Evolutionary conservation across 2,329 filamentous ascomycete genomes (phyloP).

Genomic region (Chaetomiaceae sp.): DNA sequence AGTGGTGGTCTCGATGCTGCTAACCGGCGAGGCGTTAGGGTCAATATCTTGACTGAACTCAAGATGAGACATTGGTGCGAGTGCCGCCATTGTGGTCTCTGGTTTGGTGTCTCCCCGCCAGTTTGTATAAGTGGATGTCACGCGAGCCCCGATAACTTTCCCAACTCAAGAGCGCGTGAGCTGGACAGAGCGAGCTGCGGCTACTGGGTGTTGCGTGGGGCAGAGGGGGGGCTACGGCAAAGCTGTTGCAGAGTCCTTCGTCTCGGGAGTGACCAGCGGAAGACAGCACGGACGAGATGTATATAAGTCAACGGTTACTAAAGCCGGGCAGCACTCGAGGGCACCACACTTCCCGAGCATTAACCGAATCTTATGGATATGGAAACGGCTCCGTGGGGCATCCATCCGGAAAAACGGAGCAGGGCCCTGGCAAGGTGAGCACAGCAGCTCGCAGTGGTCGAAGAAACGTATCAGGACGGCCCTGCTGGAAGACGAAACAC

Average conservation of each 20-base stretch:
- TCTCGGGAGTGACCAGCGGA: not conserved
- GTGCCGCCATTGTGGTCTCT: constrained; percentile 19
- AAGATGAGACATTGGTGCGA: constrained; percentile 25
- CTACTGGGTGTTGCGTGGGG: not conserved
- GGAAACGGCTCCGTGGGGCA: constrained; percentile 14
- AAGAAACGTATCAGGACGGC: constrained; percentile 4
- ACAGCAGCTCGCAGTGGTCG: not conserved
- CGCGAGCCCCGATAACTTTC: not conserved
- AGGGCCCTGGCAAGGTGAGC: constrained; percentile 1
- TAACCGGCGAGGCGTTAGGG: constrained; percentile 31
- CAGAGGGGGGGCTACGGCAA: constrained; percentile 9
- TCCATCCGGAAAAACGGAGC: constrained; percentile 9
- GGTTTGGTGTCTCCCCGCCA: not conserved
- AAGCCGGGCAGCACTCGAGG: constrained; percentile 1
- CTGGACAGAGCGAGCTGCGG: not conserved
- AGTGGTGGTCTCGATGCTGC: constrained; percentile 36
- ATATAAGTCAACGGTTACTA: constrained; percentile 15
- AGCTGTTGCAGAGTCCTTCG: constrained; percentile 4
- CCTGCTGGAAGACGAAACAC: constrained; percentile 3
- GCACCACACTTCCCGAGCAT: constrained; percentile 23
- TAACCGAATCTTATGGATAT: constrained; percentile 27
- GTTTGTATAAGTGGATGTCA: not conserved
- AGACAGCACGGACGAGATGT: constrained; percentile 7
- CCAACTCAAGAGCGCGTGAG: not conserved
- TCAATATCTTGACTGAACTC: constrained; percentile 31